A percentile compares a stretch with the other conserved stretches of the same genome.
Conservation (phyloP, 2,329 filamentous ascomycete species). For the Berkeleyomyces basicola region DNA sequence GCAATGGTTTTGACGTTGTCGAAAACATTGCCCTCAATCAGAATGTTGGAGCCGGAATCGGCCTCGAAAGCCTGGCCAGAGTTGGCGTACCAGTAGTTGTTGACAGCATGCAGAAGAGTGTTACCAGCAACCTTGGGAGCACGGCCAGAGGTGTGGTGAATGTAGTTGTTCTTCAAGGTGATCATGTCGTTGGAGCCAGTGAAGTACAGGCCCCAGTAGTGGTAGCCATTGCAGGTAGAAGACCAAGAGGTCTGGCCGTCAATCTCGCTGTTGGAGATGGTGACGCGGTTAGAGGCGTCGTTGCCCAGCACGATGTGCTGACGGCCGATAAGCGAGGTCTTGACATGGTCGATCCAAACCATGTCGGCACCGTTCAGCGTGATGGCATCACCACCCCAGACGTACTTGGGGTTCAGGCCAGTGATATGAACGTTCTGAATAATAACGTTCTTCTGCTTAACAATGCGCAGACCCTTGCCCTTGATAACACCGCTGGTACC, state of each 20-base stretch:
- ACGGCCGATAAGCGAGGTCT: conserved; percentile 40
- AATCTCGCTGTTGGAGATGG: conserved; percentile 43
- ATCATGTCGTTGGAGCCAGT: conserved; percentile 38
- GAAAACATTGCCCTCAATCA: conserved; percentile 43
- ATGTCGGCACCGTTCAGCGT: conserved; percentile 31
- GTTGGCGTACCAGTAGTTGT: conserved; percentile 44
- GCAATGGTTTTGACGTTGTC: conserved; percentile 32
- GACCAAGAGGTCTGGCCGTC: conserved; percentile 38
- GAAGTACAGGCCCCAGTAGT: conserved; percentile 45
- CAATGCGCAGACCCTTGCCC: conserved; percentile 38
- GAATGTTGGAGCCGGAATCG: conserved; percentile 26
- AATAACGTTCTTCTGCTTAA: conserved; percentile 32
- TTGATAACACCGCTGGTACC: conserved; percentile 37
- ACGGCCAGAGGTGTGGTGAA: conserved; percentile 41
- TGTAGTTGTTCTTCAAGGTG: conserved; percentile 44
- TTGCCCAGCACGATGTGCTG: conserved; percentile 44
- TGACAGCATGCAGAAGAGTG: conserved; percentile 40
- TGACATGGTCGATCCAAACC: conserved; percentile 37
- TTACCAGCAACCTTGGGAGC: conserved; percentile 41
- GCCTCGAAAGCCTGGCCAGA: conserved; percentile 41
- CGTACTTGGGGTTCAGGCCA: conserved; percentile 38
- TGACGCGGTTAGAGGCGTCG: conserved; percentile 35
- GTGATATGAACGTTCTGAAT: conserved; percentile 42
- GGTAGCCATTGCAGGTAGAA: conserved; percentile 39
- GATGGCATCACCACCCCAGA: conserved; percentile 44